Percentiles rank a stretch among this genome's conserved stretches.
phyloP scores from a whole-genome alignment of 805 yeast genomes.

The Teunomyces tritomae region DNA sequence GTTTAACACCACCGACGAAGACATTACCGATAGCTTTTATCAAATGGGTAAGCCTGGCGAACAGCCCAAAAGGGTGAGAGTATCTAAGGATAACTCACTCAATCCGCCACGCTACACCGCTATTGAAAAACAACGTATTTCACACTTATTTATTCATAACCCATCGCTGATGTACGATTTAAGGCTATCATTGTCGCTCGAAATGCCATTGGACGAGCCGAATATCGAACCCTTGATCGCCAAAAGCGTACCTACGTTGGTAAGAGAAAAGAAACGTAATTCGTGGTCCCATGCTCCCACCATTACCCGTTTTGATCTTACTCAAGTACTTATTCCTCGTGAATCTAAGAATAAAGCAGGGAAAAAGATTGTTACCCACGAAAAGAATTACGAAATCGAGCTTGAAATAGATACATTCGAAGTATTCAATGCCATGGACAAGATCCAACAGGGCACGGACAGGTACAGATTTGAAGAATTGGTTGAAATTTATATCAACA shows the following conservation, averaged over 20 bases:
- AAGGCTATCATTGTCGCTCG: conserved; percentile 72
- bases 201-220: conserved; percentile 66
- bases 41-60: conserved; percentile 63
- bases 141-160: conserved; percentile 66
- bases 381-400: conserved; percentile 37
- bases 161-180: conserved; percentile 79
- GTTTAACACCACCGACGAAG: conserved; percentile 60
- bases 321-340: conserved; percentile 48
- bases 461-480: conserved; percentile 58
- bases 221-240: conserved; percentile 50
- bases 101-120: conserved; percentile 68
- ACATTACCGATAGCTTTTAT: conserved; percentile 61
- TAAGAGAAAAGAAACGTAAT: conserved; percentile 69
- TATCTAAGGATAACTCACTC: conserved; percentile 57
- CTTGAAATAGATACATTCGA: conserved; percentile 40
- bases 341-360: conserved; percentile 38
- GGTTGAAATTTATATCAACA: conserved; percentile 56
- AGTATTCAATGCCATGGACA: conserved; percentile 41
- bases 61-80: conserved; percentile 60
- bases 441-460: conserved; percentile 41
- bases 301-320: conserved; percentile 68
- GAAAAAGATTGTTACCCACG: conserved; percentile 34
- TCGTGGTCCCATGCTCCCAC: conserved; percentile 75
- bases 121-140: conserved; percentile 71
- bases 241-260: conserved; percentile 51